A percentile compares a stretch with the other conserved stretches of the same genome.
phyloP scores from a whole-genome alignment of 2,329 filamentous ascomycete species.

The Coniochaeta prunicola region DNA sequence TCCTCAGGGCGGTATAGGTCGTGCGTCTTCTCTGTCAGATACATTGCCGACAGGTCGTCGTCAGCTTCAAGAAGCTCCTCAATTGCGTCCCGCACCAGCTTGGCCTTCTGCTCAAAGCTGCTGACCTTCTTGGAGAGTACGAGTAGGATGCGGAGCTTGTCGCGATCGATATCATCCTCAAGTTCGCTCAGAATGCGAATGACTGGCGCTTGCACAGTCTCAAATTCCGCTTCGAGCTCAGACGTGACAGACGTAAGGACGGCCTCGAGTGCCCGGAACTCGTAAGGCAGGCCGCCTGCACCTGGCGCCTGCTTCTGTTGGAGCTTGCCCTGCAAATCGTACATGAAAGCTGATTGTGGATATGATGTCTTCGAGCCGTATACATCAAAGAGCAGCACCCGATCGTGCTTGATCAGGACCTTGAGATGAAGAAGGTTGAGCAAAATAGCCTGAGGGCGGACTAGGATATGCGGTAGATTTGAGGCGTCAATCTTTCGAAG shows the following conservation, averaged over 20 bases:
- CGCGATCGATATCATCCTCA: slow-evolving; percentile 92
- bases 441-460: slow-evolving; percentile 86
- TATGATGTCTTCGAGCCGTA: slow-evolving; percentile 73
- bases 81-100: slow-evolving; percentile 87
- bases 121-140: slow-evolving; percentile 93
- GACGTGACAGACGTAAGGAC: slow-evolving; percentile 90
- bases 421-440: slow-evolving; percentile 95
- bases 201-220: slow-evolving; percentile 86
- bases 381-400: slow-evolving; percentile 87
- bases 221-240: slow-evolving; percentile 88
- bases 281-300: slow-evolving; percentile 74
- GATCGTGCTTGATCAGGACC: slow-evolving; percentile 89
- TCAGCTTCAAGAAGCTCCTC: slow-evolving; percentile 94
- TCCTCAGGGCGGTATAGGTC: slow-evolving; percentile 18
- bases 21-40: slow-evolving; percentile 75
- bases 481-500: slow-evolving; percentile 97
- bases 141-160: slow-evolving; percentile 83
- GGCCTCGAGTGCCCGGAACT: slow-evolving; percentile 91
- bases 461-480: slow-evolving; percentile 87
- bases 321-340: slow-evolving; percentile 88
- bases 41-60: slow-evolving; percentile 92
- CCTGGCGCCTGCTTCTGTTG: slow-evolving; percentile 63
- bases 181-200: slow-evolving; percentile 82
- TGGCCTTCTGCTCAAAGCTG: slow-evolving; percentile 95
- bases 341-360: slow-evolving; percentile 95